Conservation (phyloP, 768 basidiomycete species). For the Pleurotus citrinopileatus region DNA sequence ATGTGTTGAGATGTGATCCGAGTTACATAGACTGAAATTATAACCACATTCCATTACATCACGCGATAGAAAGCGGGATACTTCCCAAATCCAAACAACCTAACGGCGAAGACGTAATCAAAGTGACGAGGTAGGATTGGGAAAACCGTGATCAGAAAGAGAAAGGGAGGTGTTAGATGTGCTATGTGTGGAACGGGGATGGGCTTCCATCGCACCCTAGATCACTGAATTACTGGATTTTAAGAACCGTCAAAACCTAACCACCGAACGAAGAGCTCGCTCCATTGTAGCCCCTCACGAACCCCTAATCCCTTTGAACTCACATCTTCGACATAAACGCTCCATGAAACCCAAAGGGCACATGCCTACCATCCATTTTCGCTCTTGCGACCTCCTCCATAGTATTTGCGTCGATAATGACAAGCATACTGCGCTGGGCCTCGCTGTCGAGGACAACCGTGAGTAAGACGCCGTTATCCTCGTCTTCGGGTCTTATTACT, state of each 20-base stretch:
- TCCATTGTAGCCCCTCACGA: no score
- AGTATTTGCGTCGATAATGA: slow-evolving; percentile 31
- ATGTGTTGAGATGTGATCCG: not conserved
- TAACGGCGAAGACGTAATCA: slow-evolving; percentile 1
- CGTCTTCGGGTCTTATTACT: slow-evolving; percentile 11
- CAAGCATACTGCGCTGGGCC: slow-evolving; percentile 27
- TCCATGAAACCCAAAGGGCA: slow-evolving; percentile 36
- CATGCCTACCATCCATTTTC: slow-evolving; percentile 13
- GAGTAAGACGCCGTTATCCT: slow-evolving; percentile 35
- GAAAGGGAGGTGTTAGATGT: not conserved
- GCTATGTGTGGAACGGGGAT: no score
- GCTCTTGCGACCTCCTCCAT: slow-evolving; percentile 27
- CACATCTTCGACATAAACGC: no score
- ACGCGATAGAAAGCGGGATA: not conserved
- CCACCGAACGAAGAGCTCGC: no score
- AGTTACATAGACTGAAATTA: slow-evolving; percentile 5
- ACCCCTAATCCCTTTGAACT: no score
- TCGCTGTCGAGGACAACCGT: slow-evolving; percentile 34
- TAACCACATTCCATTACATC: slow-evolving; percentile 6
- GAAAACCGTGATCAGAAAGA: slow-evolving; percentile 3
- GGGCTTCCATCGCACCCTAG: no score
- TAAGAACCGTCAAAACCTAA: no score
- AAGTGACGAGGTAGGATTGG: not conserved
- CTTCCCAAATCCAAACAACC: slow-evolving; percentile 5
- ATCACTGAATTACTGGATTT: no score